Evolutionary conservation across 495 filamentous ascomycete genomes (phyloP), one percentile per base, ranked within the genome.

Genomic region (Penicillium goetzii): DNA sequence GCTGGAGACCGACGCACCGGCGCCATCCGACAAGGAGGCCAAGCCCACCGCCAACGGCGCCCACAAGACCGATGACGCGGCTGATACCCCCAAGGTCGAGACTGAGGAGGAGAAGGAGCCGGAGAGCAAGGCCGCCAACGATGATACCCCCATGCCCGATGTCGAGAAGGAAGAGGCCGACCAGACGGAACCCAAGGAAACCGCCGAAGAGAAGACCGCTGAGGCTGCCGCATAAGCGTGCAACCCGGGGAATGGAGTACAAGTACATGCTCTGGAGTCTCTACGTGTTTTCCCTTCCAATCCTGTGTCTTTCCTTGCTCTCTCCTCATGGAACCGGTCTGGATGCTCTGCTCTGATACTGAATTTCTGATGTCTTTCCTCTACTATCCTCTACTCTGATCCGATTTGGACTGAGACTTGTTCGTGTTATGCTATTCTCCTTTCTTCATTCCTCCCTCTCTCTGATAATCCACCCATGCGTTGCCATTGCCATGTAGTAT

Each of bases 1-100:
- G 6, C 80, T 96, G n/a, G 85, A 88, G 15, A 78, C 78, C 4
- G 86, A 88, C 50, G 69, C 74, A 45, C 71, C 75, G 17, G 78
- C 83, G 17, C 74, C 64, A 23, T 76, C 71, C 11, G 77, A 76
- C 43, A 83, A 84, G 67, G 75, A 76, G n/a, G 74, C 71, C 25
- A 77, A 76, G 69, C 69, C 75, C 47, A 74, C 77, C 47, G 72
- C 78, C 8, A 88, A 89, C 53, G 86, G 83, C 28, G 69, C 79
- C 36, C 71, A 79, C 65, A 84, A 86, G 54, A 83, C 82, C 12
- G 77, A 78, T n/a, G 72, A 74, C 11, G 69, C 67, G 10, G 74
- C 68, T 0, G 76, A 79, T n/a, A 77, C 77, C 9, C 73, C 73
- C 15, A 80, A 80, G 63, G 58, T 70, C 23, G 81, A 83, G 53